These are phyloP conservation scores for Rasamsonia emersonii DNA, from an alignment of 2,329 filamentous ascomycete genomes.

Conservation along the genomic window DNA sequence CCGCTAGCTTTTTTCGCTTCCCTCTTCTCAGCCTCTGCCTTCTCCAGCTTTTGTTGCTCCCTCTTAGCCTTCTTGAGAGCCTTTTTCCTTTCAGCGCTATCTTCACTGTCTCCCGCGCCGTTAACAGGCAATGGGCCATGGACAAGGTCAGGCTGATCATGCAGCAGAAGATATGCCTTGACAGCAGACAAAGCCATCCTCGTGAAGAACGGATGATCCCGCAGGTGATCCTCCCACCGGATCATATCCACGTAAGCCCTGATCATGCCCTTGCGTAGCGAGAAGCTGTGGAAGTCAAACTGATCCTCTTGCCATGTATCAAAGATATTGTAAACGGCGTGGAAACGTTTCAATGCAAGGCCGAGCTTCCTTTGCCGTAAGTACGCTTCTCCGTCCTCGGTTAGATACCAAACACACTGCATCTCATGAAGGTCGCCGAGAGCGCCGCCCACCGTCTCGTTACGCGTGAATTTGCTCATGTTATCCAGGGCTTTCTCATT, in stretches of 20 bases:
- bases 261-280: constrained; percentile 91
- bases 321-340: constrained; percentile 82
- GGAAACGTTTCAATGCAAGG: constrained; percentile 85
- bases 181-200: constrained; percentile 75
- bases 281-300: constrained; percentile 98
- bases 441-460: constrained; percentile 79
- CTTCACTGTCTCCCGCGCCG: constrained; percentile 40
- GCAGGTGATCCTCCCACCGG: constrained; percentile 84
- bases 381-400: constrained; percentile 88
- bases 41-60: constrained; percentile 63
- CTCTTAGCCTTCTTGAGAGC: constrained; percentile 84
- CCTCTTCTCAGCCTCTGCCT: constrained; percentile 72
- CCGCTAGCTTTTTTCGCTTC: constrained; percentile 65
- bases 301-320: constrained; percentile 98
- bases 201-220: constrained; percentile 88
- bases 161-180: constrained; percentile 67
- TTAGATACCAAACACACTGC: constrained; percentile 97
- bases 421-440: constrained; percentile 90
- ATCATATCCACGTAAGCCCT: constrained; percentile 94
- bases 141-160: constrained; percentile 61
- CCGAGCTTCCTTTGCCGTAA: constrained; percentile 72
- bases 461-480: constrained; percentile 88
- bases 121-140: constrained; percentile 51
- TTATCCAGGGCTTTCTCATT: constrained; percentile 78
- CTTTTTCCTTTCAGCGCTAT: constrained; percentile 68